Conservation (phyloP, 1,139 yeast species). For the Suhomyces wounanorum region DNA sequence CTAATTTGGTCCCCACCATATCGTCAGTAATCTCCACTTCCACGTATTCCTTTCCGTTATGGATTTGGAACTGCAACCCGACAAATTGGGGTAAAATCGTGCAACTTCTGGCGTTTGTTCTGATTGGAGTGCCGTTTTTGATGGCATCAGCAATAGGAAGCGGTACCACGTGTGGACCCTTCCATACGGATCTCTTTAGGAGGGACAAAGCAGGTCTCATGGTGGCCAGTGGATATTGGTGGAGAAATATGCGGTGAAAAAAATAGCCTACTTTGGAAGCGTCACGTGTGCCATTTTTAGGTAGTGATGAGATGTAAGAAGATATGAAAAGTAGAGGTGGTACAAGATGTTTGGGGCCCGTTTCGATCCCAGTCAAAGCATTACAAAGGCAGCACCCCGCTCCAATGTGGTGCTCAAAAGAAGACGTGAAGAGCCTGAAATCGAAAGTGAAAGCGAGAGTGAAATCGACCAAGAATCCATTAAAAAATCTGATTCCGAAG, state of each 20-base stretch:
- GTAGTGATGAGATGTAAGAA: conserved; percentile 7
- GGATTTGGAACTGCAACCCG: conserved; percentile 90
- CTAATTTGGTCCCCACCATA: conserved; percentile 96
- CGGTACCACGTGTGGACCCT: conserved; percentile 94
- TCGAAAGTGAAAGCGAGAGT: conserved; percentile 17
- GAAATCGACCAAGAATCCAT: conserved; percentile 12
- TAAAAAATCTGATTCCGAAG: conserved; percentile 1
- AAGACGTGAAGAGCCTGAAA: conserved; percentile 15
- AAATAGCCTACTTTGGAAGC: neutral
- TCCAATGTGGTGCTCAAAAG: conserved; percentile 11
- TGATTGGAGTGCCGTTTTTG: conserved; percentile 76
- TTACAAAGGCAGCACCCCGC: neutral
- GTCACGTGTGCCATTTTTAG: neutral
- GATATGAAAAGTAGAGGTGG: neutral
- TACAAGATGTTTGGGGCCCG: conserved; percentile 60
- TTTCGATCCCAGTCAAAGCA: conserved; percentile 49
- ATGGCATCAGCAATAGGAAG: conserved; percentile 86
- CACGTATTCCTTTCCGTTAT: conserved; percentile 93
- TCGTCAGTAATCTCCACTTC: conserved; percentile 86
- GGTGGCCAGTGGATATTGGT: conserved; percentile 8
- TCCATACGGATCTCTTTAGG: conserved; percentile 77
- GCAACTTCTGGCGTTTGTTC: conserved; percentile 93
- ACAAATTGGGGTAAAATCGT: conserved; percentile 95
- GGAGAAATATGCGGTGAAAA: conserved; percentile 1
- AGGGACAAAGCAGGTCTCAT: conserved; percentile 63